Conservation (phyloP, 495 filamentous ascomycete genomes). For the Acidiella bohemica region DNA sequence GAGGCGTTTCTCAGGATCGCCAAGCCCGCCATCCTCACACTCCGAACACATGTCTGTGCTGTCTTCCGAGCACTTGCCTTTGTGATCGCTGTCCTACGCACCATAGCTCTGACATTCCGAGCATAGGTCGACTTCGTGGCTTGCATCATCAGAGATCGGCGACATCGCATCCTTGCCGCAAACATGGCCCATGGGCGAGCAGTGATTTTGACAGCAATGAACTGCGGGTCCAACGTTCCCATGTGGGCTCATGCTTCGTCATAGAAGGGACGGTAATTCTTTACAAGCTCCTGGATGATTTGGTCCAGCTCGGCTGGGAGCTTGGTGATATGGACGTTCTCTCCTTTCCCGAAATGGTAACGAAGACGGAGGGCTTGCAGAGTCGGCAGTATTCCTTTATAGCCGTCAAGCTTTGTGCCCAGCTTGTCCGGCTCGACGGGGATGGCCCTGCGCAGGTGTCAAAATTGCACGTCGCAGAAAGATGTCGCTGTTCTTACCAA, state of each 20-base stretch:
- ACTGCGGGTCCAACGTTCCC: too few species aligned
- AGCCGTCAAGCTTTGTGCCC: not conserved
- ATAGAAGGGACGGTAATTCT: too few species aligned
- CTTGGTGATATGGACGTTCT: slow-evolving; percentile 10
- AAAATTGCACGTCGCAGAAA: not conserved
- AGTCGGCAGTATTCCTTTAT: not conserved
- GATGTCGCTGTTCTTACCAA: not conserved
- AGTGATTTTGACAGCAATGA: too few species aligned
- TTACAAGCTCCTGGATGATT: slow-evolving; percentile 2
- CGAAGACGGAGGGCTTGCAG: slow-evolving; percentile 6
- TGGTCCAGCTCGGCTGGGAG: slow-evolving; percentile 9
- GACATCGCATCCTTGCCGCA: too few species aligned
- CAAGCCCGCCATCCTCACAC: not conserved
- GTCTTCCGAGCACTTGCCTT: not conserved
- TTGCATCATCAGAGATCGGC: too few species aligned
- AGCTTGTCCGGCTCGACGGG: slow-evolving; percentile 5
- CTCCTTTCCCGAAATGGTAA: slow-evolving; percentile 13
- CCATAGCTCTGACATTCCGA: not conserved
- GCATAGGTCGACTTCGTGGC: too few species aligned
- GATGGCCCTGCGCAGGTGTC: slow-evolving; percentile 1
- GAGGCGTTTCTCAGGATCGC: too few species aligned
- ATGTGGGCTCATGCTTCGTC: too few species aligned
- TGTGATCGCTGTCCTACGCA: too few species aligned
- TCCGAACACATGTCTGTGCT: not conserved
- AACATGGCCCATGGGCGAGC: too few species aligned